Percentiles rank a stretch among this genome's conserved stretches.
phyloP scores from a whole-genome alignment of 2,329 filamentous ascomycete genomes.

The Periconia macrospinosa region DNA sequence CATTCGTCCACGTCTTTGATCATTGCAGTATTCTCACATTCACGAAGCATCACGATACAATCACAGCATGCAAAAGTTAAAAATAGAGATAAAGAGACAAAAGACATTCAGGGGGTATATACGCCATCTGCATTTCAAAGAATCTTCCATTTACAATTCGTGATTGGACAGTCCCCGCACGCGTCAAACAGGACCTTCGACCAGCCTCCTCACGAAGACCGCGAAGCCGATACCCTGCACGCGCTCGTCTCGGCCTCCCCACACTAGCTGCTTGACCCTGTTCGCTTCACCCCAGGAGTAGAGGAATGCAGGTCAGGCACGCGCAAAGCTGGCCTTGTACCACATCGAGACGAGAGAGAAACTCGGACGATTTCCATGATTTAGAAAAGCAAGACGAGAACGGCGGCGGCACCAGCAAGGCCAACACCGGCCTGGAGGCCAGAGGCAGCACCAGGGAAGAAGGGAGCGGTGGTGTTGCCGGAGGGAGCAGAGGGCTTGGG shows the following conservation, averaged over 20 bases:
- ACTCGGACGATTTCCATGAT: neutral
- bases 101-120: neutral
- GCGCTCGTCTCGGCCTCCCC: neutral
- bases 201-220: neutral
- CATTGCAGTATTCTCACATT: too few relatives aligned
- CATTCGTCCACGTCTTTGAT: too few relatives aligned
- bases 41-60: neutral
- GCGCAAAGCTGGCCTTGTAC: neutral
- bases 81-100: neutral
- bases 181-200: neutral
- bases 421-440: slow-evolving; percentile 38
- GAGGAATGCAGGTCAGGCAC: neutral
- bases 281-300: neutral
- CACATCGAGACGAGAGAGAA: neutral
- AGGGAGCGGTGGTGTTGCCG: slow-evolving; percentile 11
- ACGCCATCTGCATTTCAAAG: neutral
- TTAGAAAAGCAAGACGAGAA: slow-evolving; percentile 45
- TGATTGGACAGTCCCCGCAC: neutral
- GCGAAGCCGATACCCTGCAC: neutral
- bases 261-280: neutral
- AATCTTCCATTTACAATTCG: neutral
- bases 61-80: neutral
- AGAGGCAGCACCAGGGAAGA: slow-evolving; percentile 38
- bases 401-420: slow-evolving; percentile 46
- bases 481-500: slow-evolving; percentile 15